Evolutionary conservation across 768 basidiomycete species (phyloP).

Genomic region (Phanerochaete carnosa): DNA sequence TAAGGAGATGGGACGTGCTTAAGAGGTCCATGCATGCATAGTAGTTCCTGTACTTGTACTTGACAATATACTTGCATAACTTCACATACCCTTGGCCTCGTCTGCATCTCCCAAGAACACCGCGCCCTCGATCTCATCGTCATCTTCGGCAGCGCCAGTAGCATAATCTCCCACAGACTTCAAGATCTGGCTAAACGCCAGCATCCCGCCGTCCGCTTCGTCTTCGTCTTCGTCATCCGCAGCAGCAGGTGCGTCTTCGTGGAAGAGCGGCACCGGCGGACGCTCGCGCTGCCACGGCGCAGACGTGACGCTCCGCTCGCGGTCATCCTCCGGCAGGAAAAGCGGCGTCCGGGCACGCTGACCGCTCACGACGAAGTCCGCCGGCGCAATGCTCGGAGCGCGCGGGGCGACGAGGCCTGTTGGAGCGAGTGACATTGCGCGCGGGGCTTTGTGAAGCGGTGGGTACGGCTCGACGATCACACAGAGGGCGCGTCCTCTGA

Average conservation of each 20-base stretch:
- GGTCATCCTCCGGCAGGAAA: conserved; percentile 57
- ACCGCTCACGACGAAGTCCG: conserved; percentile 24
- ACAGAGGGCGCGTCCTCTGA: conserved; percentile 72
- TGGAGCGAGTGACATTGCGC: conserved; percentile 29
- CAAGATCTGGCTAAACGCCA: conserved; percentile 74
- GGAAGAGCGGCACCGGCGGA: conserved; percentile 42
- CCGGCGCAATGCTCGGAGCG: conserved; percentile 32
- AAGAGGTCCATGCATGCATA: conserved; percentile 12
- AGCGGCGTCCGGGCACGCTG: conserved; percentile 56
- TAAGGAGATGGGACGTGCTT: conserved; percentile 74
- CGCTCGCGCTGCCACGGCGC: conserved; percentile 28
- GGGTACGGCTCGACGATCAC: conserved; percentile 85
- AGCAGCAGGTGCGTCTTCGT: conserved; percentile 23
- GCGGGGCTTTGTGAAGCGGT: conserved; percentile 37
- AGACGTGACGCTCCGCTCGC: conserved; percentile 38
- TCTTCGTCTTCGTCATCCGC: conserved; percentile 28
- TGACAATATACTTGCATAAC: conserved; percentile 17
- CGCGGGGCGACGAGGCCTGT: conserved; percentile 26
- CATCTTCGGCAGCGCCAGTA: conserved; percentile 63
- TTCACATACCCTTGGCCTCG: conserved; percentile 57
- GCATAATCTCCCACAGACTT: conserved; percentile 52
- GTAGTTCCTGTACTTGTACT: neutral
- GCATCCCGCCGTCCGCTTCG: conserved; percentile 51
- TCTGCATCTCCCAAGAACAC: conserved; percentile 83
- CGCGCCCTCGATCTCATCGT: conserved; percentile 72